Base-by-base conservation (phyloP, 1,284 basidiomycete genomes). In the Fistulina hepatica region DNA sequence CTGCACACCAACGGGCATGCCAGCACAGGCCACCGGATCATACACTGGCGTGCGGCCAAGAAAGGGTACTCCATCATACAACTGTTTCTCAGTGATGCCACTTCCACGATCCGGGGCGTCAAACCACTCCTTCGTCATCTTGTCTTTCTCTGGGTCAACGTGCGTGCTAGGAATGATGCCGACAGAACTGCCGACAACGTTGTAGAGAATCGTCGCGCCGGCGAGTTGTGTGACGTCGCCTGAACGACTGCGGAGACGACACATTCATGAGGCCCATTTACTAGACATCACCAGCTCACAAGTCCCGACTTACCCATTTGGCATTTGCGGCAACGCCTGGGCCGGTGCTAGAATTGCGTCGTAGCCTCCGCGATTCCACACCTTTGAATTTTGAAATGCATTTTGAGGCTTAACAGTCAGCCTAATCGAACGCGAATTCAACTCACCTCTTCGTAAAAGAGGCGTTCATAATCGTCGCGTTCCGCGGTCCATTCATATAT, bases 1-100 rank as follows among this genome's bases (percentile, higher is more conserved):
- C 59, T 95, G 91, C 28, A 95, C 70, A 1, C 76, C 81, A 0
- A 94, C 72, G 0, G 90, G 89, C 55, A 95, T 67, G 0, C 88
- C 89, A 16, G 71, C 61, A 75, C 83, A 85, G 51, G 64, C 67
- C 15, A 68, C 60, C 1, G 81, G 73, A 50, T 92, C 67, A 50
- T 94, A 95, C 15, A 73, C n/a, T n/a, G n/a, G n/a, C n/a, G n/a
- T n/a, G n/a, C n/a, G n/a, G n/a, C n/a, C n/a, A n/a, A n/a, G n/a
- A n/a, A n/a, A n/a, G n/a, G n/a, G n/a, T n/a, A n/a, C n/a, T n/a
- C n/a, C n/a, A n/a, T n/a, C n/a, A n/a, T n/a, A n/a, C n/a, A n/a
- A n/a, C n/a, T n/a, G n/a, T n/a, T n/a, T n/a, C n/a, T n/a, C n/a
- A n/a, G n/a, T n/a, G n/a, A 81, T 42, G 4, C 58, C 51, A 11